These are phyloP conservation scores for Ascochyta clinopodiicola DNA, from an alignment of 2,329 filamentous ascomycete genomes.

Conservation along the genomic window DNA sequence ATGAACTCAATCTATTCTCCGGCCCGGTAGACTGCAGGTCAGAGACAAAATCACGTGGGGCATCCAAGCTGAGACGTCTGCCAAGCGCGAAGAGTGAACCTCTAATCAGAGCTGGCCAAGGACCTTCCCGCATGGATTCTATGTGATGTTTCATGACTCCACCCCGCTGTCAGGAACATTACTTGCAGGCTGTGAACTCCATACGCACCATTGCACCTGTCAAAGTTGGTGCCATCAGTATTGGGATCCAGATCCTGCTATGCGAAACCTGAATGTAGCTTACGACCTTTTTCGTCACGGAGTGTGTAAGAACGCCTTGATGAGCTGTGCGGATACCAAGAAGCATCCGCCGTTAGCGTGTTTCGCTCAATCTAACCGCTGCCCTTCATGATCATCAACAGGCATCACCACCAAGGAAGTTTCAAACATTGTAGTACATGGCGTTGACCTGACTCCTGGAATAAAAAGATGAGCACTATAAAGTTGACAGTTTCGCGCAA, in stretches of 20 bases:
- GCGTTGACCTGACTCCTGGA: constrained; percentile 23
- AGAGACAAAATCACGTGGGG: constrained; percentile 29
- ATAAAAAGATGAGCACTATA: constrained; percentile 32
- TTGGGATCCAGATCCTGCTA: neutral
- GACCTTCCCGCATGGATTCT: constrained; percentile 1
- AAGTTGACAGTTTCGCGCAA: constrained; percentile 20
- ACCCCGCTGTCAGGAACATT: constrained; percentile 1
- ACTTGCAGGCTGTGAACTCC: neutral
- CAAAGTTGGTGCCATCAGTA: neutral
- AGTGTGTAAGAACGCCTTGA: neutral
- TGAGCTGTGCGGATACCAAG: constrained; percentile 3
- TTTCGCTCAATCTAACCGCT: constrained; percentile 41
- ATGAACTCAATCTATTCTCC: constrained; percentile 30
- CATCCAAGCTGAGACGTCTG: constrained; percentile 23
- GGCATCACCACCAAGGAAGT: constrained; percentile 26
- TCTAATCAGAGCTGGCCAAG: constrained; percentile 26
- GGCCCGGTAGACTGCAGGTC: constrained; percentile 10
- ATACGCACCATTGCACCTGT: neutral
- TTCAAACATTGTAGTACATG: constrained; percentile 28
- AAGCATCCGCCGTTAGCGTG: constrained; percentile 27
- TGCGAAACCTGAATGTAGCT: neutral
- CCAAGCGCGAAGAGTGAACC: constrained; percentile 22
- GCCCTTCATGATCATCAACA: constrained; percentile 35
- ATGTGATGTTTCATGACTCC: constrained; percentile 23
- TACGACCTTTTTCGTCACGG: constrained; percentile 4